Evolutionary conservation across 805 yeast genomes (phyloP), one percentile per base, ranked within the genome.

Genomic region (Myxozyma monticola): DNA sequence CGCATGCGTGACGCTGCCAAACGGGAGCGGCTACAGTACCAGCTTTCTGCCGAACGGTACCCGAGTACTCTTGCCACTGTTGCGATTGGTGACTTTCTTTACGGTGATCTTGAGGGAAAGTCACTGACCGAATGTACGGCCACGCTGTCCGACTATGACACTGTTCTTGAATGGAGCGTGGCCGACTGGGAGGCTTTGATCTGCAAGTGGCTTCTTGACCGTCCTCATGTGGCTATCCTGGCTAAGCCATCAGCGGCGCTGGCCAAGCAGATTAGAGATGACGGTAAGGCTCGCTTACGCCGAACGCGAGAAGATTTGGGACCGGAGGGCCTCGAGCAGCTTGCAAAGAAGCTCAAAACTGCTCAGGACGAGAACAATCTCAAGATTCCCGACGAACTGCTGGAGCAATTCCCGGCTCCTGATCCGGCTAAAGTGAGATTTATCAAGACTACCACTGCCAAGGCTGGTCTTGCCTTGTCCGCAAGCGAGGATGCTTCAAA

Each of bases 51-150:
- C 24, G 76, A 69, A 46, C 36, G 52, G 36, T 14, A 40, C 26
- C 42, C 60, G 18, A 26, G 43, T 25, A 46, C 55, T 6, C 71
- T 89, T 45, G 76, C 88, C 0, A 78, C 77, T 37, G 73, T 82
- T 51, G 88, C 89, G 6, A 84, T 88, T 44, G 75, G 75, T 33
- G 95, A 88, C 60, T 91, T 88, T 66, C 63, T 88, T 8, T 93
- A 91, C 63, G 96, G 96, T 42, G 72, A 79, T 40, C 60, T 66
- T 1, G 81, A 80, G 49, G 86, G 86, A 1, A 66, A 76, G 5
- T 80, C 81, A 46, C 70, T 91, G 51, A 67, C 71, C 2, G 65
- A 67, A n/a, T 78, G 84, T 75, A 57, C 80, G 21, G 75, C 77
- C 52, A 74, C 76, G 43, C 68, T 87, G 43, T 60, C 68, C 8